phyloP scores from a whole-genome alignment of 2,329 filamentous ascomycete species.

The Thyridium curvatum region DNA sequence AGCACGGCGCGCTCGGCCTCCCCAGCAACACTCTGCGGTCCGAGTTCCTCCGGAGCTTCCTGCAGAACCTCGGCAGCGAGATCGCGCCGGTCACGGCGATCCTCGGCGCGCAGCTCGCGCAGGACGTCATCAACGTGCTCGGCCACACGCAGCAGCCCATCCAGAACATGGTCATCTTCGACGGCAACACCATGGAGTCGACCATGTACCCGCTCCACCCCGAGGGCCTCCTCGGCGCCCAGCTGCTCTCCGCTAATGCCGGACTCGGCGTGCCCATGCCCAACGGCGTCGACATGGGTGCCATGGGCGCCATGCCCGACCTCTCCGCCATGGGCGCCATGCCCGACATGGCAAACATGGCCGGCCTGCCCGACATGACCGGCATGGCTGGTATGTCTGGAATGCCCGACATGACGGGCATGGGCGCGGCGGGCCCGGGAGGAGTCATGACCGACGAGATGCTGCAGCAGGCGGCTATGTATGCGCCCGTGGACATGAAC shows the following conservation, averaged over 20 bases:
- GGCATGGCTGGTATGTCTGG: too few relatives aligned
- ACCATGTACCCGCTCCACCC: constrained; percentile 80
- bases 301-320: neutral
- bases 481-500: too few relatives aligned
- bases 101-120: constrained; percentile 82
- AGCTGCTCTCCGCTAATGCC: constrained; percentile 27
- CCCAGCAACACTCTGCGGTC: constrained; percentile 61
- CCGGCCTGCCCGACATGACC: neutral
- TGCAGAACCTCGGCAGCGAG: constrained; percentile 81
- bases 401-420: neutral
- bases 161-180: constrained; percentile 90
- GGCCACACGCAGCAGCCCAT: constrained; percentile 88
- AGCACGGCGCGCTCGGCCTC: constrained; percentile 68
- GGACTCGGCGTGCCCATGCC: constrained; percentile 1
- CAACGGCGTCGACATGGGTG: neutral
- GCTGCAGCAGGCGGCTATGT: too few relatives aligned
- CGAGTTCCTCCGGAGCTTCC: constrained; percentile 73
- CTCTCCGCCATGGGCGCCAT: neutral
- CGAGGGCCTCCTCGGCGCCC: constrained; percentile 45
- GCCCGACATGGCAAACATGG: neutral
- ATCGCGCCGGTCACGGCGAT: constrained; percentile 83
- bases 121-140: constrained; percentile 96
- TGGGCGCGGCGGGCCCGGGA: too few relatives aligned
- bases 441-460: too few relatives aligned
- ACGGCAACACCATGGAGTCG: constrained; percentile 73